Evolutionary conservation across 1,284 basidiomycete species (phyloP).

Genomic region (Naganishia sp.): DNA sequence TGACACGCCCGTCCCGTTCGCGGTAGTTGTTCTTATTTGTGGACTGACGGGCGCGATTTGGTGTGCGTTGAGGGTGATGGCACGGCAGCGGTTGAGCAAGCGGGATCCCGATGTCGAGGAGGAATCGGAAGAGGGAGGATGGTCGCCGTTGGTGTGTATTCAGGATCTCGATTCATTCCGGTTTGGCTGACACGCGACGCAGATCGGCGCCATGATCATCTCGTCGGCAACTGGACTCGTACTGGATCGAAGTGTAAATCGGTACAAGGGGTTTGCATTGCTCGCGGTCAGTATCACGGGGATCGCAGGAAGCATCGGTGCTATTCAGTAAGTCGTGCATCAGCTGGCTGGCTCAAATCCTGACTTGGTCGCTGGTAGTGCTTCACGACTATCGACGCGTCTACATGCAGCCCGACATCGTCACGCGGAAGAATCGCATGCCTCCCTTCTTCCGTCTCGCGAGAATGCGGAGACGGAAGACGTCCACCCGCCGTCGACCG

Average conservation of each 20-base stretch:
- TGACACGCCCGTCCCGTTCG: slow-evolving; percentile 65
- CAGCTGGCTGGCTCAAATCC: background rate
- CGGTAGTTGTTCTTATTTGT: slow-evolving; percentile 62
- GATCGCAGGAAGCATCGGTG: slow-evolving; percentile 83
- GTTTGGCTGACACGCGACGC: background rate
- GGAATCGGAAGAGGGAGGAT: slow-evolving; percentile 74
- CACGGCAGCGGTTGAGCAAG: slow-evolving; percentile 27
- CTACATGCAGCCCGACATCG: slow-evolving; percentile 37
- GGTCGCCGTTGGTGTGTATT: slow-evolving; percentile 73
- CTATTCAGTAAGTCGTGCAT: slow-evolving; percentile 63
- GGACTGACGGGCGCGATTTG: slow-evolving; percentile 58
- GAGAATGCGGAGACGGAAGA: background rate
- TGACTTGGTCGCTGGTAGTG: slow-evolving; percentile 41
- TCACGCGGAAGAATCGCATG: slow-evolving; percentile 2
- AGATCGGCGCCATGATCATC: slow-evolving; percentile 80
- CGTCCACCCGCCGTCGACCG: background rate
- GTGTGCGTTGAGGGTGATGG: slow-evolving; percentile 58
- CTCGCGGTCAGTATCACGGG: slow-evolving; percentile 87
- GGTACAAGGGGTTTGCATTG: slow-evolving; percentile 83
- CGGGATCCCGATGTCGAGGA: slow-evolving; percentile 1
- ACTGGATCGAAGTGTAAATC: slow-evolving; percentile 81
- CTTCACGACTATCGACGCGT: slow-evolving; percentile 81
- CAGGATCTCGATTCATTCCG: background rate
- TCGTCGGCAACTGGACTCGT: slow-evolving; percentile 88
- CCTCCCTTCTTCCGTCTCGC: background rate